Base-by-base conservation (phyloP, 768 basidiomycete genomes). In the Boletus insuetus region DNA sequence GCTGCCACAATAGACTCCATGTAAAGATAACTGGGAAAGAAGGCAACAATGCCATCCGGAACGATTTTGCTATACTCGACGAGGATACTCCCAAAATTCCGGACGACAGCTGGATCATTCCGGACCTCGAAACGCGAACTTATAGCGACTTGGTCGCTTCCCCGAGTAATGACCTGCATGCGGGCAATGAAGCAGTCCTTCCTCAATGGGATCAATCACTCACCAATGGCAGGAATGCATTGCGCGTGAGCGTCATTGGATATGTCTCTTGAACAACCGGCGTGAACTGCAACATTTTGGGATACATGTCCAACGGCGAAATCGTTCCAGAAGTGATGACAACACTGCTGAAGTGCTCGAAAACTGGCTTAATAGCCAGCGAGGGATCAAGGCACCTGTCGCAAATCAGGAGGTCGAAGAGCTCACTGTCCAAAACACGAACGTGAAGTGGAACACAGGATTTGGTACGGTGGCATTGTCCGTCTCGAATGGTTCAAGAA, bases 1-100 rank as follows among this genome's bases (percentile, higher is more conserved):
- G 97, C 97, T 3, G 94, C 94, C 12, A 98, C 97, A 55, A 99
- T 99, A 22, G 92, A 94, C 73, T 99, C 97, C 97, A 99, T 99
- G 72, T 99, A 99, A 14, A 99, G 84, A 75, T 99, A 99, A 73
- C 91, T 94, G 19, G 97, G 97, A 74, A 99, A 99, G 80, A 99
- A 99, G 5, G 94, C 95, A 19, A 98, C 97, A 58, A 99, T 91
- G 13, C 97, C 97, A 72, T 99, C 97, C 9, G 97, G 97, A 2
- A 99, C 95, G 51, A 91, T 93, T 69, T 95, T 95, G 76, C 91
- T 92, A 77, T 97, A 98, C 71, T 99, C 97, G 58, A 98, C 85
- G 38, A 99, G 84, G 72, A 99, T 97, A 67, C 90, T 97, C 22
- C 97, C 97, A 66, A 98, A 99, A 72, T 99, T 99, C 55, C 97